A percentile compares a stretch with the other conserved stretches of the same genome.
phyloP scores from a whole-genome alignment of 495 filamentous ascomycete genomes.

The Xylaria cubensis region DNA sequence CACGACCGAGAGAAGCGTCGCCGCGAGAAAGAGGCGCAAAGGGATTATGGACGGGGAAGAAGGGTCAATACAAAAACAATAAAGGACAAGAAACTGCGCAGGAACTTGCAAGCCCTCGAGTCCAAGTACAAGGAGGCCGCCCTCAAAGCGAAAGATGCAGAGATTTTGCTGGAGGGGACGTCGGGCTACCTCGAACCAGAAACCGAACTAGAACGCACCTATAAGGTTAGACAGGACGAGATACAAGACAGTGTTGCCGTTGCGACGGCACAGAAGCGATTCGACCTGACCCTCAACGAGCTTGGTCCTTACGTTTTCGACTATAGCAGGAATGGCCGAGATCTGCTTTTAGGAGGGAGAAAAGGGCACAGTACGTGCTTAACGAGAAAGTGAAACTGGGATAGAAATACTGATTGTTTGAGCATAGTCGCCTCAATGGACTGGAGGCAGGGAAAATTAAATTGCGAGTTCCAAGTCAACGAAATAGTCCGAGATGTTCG shows the following conservation, averaged over 20 bases:
- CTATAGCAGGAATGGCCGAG: conserved; percentile 86
- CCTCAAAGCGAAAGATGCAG: conserved; percentile 87
- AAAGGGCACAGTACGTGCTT: conserved; percentile 73
- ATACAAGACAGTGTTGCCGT: conserved; percentile 74
- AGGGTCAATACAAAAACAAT: conserved; percentile 62
- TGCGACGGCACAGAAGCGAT: conserved; percentile 87
- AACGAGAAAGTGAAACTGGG: neutral
- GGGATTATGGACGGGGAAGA: conserved; percentile 83
- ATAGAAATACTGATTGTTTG: neutral
- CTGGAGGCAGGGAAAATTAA: conserved; percentile 89
- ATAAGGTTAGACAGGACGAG: conserved; percentile 89
- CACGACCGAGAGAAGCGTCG: conserved; percentile 51
- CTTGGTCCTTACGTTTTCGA: conserved; percentile 87
- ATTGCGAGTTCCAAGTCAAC: conserved; percentile 85
- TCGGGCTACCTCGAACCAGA: conserved; percentile 89
- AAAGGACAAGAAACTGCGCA: conserved; percentile 87
- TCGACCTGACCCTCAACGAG: conserved; percentile 82
- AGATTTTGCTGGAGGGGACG: conserved; percentile 90
- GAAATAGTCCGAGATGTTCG: conserved; percentile 89
- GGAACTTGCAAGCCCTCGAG: conserved; percentile 79
- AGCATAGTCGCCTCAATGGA: conserved; percentile 84
- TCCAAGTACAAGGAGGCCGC: conserved; percentile 80
- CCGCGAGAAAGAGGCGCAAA: conserved; percentile 67
- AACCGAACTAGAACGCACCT: conserved; percentile 85
- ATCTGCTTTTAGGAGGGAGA: conserved; percentile 82